Evolutionary conservation across 768 basidiomycete species (phyloP), one percentile per base, ranked within the genome.

Genomic region (Megacollybia marginata): DNA sequence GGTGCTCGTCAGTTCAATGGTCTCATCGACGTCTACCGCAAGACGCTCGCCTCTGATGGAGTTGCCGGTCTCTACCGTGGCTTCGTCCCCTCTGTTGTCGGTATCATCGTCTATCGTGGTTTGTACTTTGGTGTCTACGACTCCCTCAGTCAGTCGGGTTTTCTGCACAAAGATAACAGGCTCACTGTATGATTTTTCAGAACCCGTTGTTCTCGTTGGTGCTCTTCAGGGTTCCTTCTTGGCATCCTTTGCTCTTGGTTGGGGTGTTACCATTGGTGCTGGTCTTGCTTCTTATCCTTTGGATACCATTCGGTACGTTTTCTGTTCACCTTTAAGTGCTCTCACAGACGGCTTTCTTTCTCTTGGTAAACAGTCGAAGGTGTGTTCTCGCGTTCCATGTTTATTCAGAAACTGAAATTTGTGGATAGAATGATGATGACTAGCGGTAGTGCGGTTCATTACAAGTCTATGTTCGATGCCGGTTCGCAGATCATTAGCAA

Each of bases 51-150:
- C 32, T 83, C 92, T 28, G 96, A 99, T 65, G 96, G 96, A 84
- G 75, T 99, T 61, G 92, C 88, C 55, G 96, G 96, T 80, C 92
- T 99, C 62, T 99, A 98, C 82, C 93, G 96, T 80, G 96, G 96
- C 54, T 98, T 99, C 73, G 84, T 98, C 49, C 96, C 96, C 56
- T 98, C 95, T 53, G 96, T 99, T 55, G 94, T 92, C 59, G 96
- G 96, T 73, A 99, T 99, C 76, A 84, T 99, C 61, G 95, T 98
- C 66, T 98, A 98, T 81, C 93, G 95, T 75, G 95, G 95, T 83
- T 90, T 97, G 66, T 96, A 92, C 78, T 96, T 96, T 65, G 93
- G 93, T 88, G 84, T 92, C 70, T 96, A 93, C 66, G 90, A 92
- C 66, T 92, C 88, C 32, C 80, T 92, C 58, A 92, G 88, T 91